Percentiles rank a stretch among this genome's conserved stretches.
These are phyloP conservation scores for Tetracladium maxilliforme DNA, from an alignment of 2,329 filamentous ascomycete species.

Conservation along the genomic window DNA sequence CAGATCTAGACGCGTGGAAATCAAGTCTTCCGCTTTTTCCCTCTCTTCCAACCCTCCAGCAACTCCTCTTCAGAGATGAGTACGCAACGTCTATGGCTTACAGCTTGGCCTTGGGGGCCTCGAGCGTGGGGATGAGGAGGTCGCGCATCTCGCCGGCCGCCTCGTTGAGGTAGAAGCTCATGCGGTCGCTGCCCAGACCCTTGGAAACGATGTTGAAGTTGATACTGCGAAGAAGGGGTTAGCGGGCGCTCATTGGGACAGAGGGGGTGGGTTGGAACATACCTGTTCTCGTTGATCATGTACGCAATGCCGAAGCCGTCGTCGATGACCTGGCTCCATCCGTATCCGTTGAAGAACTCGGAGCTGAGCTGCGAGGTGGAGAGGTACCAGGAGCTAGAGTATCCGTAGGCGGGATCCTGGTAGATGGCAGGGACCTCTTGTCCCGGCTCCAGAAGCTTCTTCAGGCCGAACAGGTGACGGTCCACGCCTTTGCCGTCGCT, in stretches of 20 bases:
- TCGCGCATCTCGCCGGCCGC: slow-evolving; percentile 83
- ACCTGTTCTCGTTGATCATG: slow-evolving; percentile 99
- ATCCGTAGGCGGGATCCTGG: slow-evolving; percentile 71
- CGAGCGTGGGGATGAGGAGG: slow-evolving; percentile 65
- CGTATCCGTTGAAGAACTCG: slow-evolving; percentile 98
- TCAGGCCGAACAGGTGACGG: slow-evolving; percentile 90
- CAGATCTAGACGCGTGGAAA: too few species aligned
- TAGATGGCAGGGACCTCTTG: slow-evolving; percentile 75
- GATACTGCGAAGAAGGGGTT: slow-evolving; percentile 36
- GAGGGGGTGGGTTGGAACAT: slow-evolving; percentile 15
- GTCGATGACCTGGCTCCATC: slow-evolving; percentile 96
- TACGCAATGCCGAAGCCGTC: slow-evolving; percentile 95
- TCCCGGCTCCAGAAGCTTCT: slow-evolving; percentile 70
- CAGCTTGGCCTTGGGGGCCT: slow-evolving; percentile 75
- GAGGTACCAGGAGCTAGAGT: slow-evolving; percentile 80
- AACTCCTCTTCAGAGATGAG: too few species aligned
- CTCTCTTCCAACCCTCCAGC: slow-evolving; percentile 1
- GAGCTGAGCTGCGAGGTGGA: slow-evolving; percentile 81
- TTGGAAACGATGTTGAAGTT: slow-evolving; percentile 99
- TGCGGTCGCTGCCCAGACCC: slow-evolving; percentile 73
- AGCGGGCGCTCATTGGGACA: background rate
- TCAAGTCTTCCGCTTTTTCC: too few species aligned
- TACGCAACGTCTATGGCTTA: too few species aligned
- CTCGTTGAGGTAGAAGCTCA: slow-evolving; percentile 94
- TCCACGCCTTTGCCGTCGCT: slow-evolving; percentile 90